These are phyloP conservation scores for Rhizopus stolonifer DNA, from an alignment of 371 early-diverging fungal genomes.

Conservation along the genomic window DNA sequence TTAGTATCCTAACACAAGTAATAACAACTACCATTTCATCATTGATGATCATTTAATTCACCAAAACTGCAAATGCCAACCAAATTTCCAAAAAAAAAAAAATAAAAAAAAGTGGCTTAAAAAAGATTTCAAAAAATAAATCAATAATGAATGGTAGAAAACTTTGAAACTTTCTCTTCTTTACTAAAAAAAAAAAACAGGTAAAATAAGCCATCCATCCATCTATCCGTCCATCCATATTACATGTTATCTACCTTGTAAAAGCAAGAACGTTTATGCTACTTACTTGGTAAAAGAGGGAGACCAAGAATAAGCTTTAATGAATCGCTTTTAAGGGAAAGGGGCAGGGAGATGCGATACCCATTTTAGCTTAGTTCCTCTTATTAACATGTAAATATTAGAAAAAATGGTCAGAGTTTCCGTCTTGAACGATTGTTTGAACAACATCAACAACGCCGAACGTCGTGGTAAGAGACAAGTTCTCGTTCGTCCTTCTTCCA, in stretches of 20 bases:
- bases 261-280: background rate
- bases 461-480: constrained; percentile 98
- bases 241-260: background rate
- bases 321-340: constrained; percentile 5
- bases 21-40: no score
- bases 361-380: constrained; percentile 6
- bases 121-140: no score
- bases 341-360: constrained; percentile 6
- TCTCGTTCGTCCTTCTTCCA: constrained; percentile 93
- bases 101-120: no score
- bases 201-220: constrained; percentile 4
- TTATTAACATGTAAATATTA: background rate
- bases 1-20: no score
- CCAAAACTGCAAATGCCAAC: no score
- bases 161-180: background rate
- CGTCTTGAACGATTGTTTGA: constrained; percentile 90
- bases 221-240: background rate
- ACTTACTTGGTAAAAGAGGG: constrained; percentile 2
- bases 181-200: background rate
- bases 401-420: constrained; percentile 46
- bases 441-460: constrained; percentile 99
- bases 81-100: no score
- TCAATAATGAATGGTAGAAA: no score
- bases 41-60: no score
- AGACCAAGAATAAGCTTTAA: constrained; percentile 6